These are phyloP conservation scores for Liriodendron chinense DNA, from an alignment of 164 flowering plant species.

Conservation along the genomic window DNA sequence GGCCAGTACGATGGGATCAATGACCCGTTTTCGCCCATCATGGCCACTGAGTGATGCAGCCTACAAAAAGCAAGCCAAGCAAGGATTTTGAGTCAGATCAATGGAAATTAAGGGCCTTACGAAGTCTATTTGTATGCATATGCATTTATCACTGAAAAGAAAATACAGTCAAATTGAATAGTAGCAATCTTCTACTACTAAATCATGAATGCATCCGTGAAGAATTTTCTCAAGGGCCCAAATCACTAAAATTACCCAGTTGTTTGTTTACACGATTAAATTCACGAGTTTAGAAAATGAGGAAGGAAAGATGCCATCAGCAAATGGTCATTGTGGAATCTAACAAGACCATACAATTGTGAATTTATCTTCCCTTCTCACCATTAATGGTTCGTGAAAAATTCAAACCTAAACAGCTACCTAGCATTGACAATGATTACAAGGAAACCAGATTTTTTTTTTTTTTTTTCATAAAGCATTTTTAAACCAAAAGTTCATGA, in stretches of 20 bases:
- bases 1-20: slow-evolving; percentile 74
- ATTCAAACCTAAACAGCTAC: too few species aligned
- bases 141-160: not conserved
- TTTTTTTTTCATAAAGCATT: too few species aligned
- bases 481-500: too few species aligned
- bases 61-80: slow-evolving; percentile 28
- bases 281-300: too few species aligned
- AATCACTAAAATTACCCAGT: not conserved
- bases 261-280: too few species aligned
- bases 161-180: not conserved
- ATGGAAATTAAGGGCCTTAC: not conserved
- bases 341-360: too few species aligned
- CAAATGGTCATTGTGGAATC: too few species aligned
- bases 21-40: slow-evolving; percentile 67
- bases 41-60: slow-evolving; percentile 78
- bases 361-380: too few species aligned
- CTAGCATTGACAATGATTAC: too few species aligned
- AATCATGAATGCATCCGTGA: not conserved
- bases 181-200: not conserved
- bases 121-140: not conserved
- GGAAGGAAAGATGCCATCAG: too few species aligned
- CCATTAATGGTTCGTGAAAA: too few species aligned
- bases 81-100: not conserved
- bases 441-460: too few species aligned
- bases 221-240: not conserved